phyloP scores from a whole-genome alignment of 2,329 filamentous ascomycete genomes.

The Pseudofabraea citricarpa region DNA sequence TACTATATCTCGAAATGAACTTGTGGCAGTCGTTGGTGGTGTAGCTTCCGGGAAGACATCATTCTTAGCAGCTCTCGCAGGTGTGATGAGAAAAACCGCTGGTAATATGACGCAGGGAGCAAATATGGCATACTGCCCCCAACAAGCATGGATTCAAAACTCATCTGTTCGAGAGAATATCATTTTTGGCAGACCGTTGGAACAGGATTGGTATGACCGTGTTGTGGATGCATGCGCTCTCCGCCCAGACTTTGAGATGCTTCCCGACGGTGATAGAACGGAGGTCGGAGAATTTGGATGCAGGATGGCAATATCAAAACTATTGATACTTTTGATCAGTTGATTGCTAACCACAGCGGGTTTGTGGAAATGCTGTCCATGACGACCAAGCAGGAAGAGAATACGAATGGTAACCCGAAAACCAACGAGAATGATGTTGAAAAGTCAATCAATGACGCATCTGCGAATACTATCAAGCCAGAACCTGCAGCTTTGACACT shows the following conservation, averaged over 20 bases:
- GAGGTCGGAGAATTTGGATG: slow-evolving; percentile 98
- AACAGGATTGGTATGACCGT: slow-evolving; percentile 59
- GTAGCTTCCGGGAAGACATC: slow-evolving; percentile 90
- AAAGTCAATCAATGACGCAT: slow-evolving; percentile 34
- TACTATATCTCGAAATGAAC: slow-evolving; percentile 65
- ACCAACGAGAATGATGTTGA: slow-evolving; percentile 38
- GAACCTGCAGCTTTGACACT: slow-evolving; percentile 56
- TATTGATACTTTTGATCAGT: slow-evolving; percentile 82
- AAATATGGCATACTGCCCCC: slow-evolving; percentile 83
- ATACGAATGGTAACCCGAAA: slow-evolving; percentile 49
- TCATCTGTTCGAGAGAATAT: slow-evolving; percentile 85
- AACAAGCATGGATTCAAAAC: slow-evolving; percentile 98
- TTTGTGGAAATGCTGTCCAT: slow-evolving; percentile 69
- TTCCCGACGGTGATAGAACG: slow-evolving; percentile 83
- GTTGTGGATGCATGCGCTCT: slow-evolving; percentile 72
- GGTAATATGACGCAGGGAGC: slow-evolving; percentile 74
- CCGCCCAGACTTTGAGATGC: slow-evolving; percentile 80
- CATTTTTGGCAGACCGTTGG: slow-evolving; percentile 74
- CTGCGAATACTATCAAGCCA: slow-evolving; percentile 40
- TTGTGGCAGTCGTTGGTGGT: slow-evolving; percentile 81
- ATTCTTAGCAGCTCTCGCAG: slow-evolving; percentile 80
- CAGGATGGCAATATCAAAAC: slow-evolving; percentile 79
- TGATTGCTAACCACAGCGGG: slow-evolving; percentile 72
- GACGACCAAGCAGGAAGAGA: slow-evolving; percentile 75
- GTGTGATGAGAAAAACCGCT: slow-evolving; percentile 83